phyloP scores from a whole-genome alignment of 331 rosid genomes.

The Pyrus hybrid region DNA sequence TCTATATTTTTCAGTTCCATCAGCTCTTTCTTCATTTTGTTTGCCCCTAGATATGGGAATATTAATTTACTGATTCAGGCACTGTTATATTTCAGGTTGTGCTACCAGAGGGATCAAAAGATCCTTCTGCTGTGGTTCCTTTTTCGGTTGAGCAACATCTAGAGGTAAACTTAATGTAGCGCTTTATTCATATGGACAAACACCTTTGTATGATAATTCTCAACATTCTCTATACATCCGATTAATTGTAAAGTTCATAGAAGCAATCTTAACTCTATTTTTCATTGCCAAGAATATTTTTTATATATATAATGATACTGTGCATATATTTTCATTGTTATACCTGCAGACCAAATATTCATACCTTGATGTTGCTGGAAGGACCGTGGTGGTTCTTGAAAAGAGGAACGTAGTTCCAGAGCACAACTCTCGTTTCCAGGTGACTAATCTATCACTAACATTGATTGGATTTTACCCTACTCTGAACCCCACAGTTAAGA shows the following conservation, averaged over 20 bases:
- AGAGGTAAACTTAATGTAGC: constrained; percentile 43
- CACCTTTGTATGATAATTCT: not conserved
- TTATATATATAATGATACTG: no score
- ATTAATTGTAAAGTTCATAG: not conserved
- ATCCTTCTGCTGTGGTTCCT: constrained; percentile 67
- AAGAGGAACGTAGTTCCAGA: constrained; percentile 87
- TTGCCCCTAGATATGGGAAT: constrained; percentile 4
- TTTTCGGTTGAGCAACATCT: constrained; percentile 69
- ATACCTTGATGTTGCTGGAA: constrained; percentile 86
- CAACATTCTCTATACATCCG: not conserved
- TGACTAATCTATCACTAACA: constrained; percentile 17
- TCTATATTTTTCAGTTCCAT: constrained; percentile 1
- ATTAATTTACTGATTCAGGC: constrained; percentile 4
- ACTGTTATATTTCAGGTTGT: constrained; percentile 53
- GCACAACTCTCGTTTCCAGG: constrained; percentile 85
- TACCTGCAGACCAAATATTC: constrained; percentile 74
- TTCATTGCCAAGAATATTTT: not conserved
- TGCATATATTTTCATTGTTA: constrained; percentile 12
- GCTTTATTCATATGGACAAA: not conserved
- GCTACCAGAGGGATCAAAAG: constrained; percentile 91
- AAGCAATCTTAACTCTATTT: not conserved
- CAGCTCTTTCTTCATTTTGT: not conserved
- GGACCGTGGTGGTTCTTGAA: constrained; percentile 84
- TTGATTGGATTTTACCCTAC: not conserved
- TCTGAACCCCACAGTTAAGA: not conserved